Evolutionary conservation across 1,284 basidiomycete species (phyloP), one percentile per base, ranked within the genome.

Genomic region (Phenoliferia sp.): DNA sequence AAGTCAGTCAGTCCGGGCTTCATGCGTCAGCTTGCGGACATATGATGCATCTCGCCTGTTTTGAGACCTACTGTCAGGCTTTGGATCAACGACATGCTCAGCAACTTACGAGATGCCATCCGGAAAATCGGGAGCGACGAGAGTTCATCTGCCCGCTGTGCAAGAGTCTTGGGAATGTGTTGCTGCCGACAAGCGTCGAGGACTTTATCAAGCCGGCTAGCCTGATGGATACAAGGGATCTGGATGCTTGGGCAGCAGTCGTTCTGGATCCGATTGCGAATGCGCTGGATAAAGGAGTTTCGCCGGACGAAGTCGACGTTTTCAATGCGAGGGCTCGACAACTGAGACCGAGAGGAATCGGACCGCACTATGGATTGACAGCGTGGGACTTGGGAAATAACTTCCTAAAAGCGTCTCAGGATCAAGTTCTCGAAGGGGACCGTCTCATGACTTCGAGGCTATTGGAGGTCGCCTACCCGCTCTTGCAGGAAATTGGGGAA

Each of bases 91-190:
- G 95, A 22, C 96, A 99, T 78, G 86, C 90, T 5, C 84, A 88
- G 0, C 95, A 99, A 76, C 87, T 92, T 3, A 92, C 93, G 9
- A 84, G 96, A 36, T 94, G 95, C 74, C 95, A 98, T 76, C 95
- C 96, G 0, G 95, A 99, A 78, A 91, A 88, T 76, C 90, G 94
- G 35, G 86, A 89, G 26, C 85, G 96, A 55, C 90, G 90, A 77
- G 96, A 99, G 78, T 99, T 89, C 80, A 91, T 98, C 63, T 99
- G 96, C 76, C 96, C 96, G 0, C 81, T 99, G n/a, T 99, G 96
- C 84, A 99, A 99, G 81, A 93, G 90, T 73, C 83, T 99, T 0
- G 94, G 95, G 15, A 99, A 99, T 79, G 86, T 93, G 36, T 88
- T 99, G 50, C 83, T 99, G 3, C 95, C 96, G 0, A 87, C 94